Base-by-base conservation (phyloP, 2,329 filamentous ascomycete species). In the Aspergillus phoenicis region DNA sequence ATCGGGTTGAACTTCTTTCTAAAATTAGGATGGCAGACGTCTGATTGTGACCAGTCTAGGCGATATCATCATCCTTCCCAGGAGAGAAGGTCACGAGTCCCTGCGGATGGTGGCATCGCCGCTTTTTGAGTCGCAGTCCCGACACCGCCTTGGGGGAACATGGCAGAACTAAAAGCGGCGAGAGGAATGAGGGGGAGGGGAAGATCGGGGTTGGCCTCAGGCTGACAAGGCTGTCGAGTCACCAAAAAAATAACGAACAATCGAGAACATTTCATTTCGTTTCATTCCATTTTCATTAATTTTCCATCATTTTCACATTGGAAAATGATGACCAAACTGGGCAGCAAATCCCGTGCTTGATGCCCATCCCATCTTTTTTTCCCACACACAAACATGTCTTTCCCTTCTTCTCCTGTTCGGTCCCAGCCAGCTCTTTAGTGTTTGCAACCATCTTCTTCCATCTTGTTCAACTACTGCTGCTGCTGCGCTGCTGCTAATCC, bases 111-210 rank as follows among this genome's bases (percentile, higher is more conserved):
- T 6, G 20, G 22, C 26, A 11, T 2, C 17, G 47, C 47, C 26
- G 47, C 47, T 51, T 51, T 51, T 51, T 5, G 47, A 17, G 8
- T 15, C 3, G 24, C 15, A 17, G 5, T 0, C 3, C 8, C 7
- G 7, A 49, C n/a, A 51, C 47, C 47, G 47, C 47, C 47, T 33
- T 33, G 8, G 6, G 11, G 8, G 10, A 1, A 22, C 5, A 6
- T n/a, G 39, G 45, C 13, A 2, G 6, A 13, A 2, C 17, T 52
- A 36, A 67, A 64, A 64, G 65, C 65, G 54, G 67, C 67, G 39
- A 45, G 15, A 7, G 26, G 56, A 67, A 68, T 52, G 67, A 67
- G 65, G 67, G 67, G 67, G 62, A 63, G 58, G 66, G 64, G 65
- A 47, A 57, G 26, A 22, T 30, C 33, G 17, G 33, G 11, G 20